Evolutionary conservation across 345 rosid genomes (phyloP).

Genomic region (Schrenkiella parvula): DNA sequence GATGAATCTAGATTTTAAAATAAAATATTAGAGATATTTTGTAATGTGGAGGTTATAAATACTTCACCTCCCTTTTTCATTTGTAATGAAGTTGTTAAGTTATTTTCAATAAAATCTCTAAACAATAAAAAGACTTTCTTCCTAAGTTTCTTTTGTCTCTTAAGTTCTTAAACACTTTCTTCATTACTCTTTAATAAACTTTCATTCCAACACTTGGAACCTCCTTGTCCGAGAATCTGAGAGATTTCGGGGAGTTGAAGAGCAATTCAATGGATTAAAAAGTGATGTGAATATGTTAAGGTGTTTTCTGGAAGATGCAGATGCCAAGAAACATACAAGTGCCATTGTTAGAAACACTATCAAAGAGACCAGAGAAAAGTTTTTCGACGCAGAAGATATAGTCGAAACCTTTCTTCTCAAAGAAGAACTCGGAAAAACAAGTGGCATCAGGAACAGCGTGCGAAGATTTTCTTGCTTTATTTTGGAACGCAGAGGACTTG

Average conservation of each 20-base stretch:
- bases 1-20: not conserved
- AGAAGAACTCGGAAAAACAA: not conserved
- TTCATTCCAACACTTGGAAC: not conserved
- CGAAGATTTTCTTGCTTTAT: not conserved
- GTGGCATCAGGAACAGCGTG: not conserved
- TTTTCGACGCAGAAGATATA: conserved; percentile 23
- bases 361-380: conserved; percentile 21
- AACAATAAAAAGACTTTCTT: no score
- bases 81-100: not conserved
- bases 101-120: no score
- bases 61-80: not conserved
- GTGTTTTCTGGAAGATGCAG: conserved; percentile 26
- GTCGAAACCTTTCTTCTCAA: conserved; percentile 23
- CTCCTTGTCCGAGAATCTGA: no score
- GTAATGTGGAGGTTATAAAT: not conserved
- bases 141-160: no score
- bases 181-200: no score
- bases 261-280: not conserved
- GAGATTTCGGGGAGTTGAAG: no score
- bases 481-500: not conserved
- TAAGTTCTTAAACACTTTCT: no score
- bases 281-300: conserved; percentile 18
- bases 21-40: not conserved
- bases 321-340: conserved; percentile 25
- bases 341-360: conserved; percentile 32